Conservation (phyloP, 306 rosid genomes). For the Castanea sativa region DNA sequence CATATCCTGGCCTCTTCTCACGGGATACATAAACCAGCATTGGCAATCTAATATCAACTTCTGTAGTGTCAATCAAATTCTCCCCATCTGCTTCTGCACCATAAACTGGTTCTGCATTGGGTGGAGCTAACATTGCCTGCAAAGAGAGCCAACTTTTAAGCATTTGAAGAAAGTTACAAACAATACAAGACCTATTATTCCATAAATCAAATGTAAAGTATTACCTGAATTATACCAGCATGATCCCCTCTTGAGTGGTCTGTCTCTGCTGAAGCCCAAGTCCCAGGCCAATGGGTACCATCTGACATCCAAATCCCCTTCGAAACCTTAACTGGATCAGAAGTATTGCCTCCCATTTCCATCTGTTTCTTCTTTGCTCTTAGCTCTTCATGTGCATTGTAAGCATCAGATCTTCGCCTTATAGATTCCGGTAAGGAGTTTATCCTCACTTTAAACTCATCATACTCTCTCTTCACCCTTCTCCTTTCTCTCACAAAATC, state of each 20-base stretch:
- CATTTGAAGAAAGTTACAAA: neutral
- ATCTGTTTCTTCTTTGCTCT: constrained; percentile 74
- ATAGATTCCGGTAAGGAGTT: constrained; percentile 81
- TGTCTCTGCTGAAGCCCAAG: constrained; percentile 70
- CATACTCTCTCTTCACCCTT: constrained; percentile 81
- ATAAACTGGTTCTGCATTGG: constrained; percentile 66
- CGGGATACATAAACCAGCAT: constrained; percentile 86
- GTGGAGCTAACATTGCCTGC: constrained; percentile 90
- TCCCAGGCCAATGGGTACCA: constrained; percentile 92
- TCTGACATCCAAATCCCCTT: constrained; percentile 94
- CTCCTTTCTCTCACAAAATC: constrained; percentile 87
- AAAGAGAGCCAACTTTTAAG: neutral
- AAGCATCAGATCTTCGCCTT: constrained; percentile 80
- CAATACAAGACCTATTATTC: neutral
- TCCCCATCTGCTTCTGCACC: constrained; percentile 62
- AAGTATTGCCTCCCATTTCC: constrained; percentile 49
- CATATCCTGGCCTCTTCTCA: constrained; percentile 77
- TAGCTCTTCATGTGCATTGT: constrained; percentile 83
- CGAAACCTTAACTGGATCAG: constrained; percentile 53
- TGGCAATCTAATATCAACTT: constrained; percentile 70
- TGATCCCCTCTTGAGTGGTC: constrained; percentile 89
- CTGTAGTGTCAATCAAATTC: constrained; percentile 68
- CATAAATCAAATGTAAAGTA: neutral
- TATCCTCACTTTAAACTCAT: constrained; percentile 80
- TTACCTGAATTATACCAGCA: constrained; percentile 86